Evolutionary conservation across 306 rosid genomes (phyloP), one percentile per base, ranked within the genome.

Genomic region (Gastrolobium villosum): DNA sequence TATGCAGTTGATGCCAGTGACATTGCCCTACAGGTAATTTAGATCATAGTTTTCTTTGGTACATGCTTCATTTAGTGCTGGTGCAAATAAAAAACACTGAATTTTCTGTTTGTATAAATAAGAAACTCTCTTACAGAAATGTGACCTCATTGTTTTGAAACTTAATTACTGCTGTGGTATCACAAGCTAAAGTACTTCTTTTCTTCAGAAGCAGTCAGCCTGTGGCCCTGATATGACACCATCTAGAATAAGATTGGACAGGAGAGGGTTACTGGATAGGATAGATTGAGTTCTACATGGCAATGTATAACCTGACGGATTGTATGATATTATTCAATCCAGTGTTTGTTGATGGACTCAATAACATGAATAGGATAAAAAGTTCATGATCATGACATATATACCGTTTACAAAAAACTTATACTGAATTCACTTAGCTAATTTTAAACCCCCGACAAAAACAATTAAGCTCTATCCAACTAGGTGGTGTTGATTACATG

Each of bases 1-100:
- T 92, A 95, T 86, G 99, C 99, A 49, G 91, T 95, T 81, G 99
- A 95, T 87, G 99, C 99, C 59, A 95, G 99, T 89, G 97, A 91
- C 71, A 92, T 95, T 87, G 99, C 99, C 11, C 67, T 91, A 76
- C 99, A 92, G 99, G 99, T 95, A 88, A 66, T 81, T 85, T 77
- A 39, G 52, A 39, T 72, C 61, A 2, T 75, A 72, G 7, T 75
- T 72, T 68, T 61, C 57, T 36, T 64, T 50, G 31, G 28, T 56
- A 39, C n/a, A 20, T 40, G 71, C 37, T 14, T 78, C 10, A 20
- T 70, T 63, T 61, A 32, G 6, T 34, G 49, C 4, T 70, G 43
- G 11, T 64, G 20, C 45, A n/a, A 37, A n/a, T 26, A n/a, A 43
- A 41, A 3, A 37, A 14, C 15, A 13, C 36, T 62, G 31, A 10